Evolutionary conservation across 2,329 filamentous ascomycete genomes (phyloP).

Genomic region (Penicillium paneum): DNA sequence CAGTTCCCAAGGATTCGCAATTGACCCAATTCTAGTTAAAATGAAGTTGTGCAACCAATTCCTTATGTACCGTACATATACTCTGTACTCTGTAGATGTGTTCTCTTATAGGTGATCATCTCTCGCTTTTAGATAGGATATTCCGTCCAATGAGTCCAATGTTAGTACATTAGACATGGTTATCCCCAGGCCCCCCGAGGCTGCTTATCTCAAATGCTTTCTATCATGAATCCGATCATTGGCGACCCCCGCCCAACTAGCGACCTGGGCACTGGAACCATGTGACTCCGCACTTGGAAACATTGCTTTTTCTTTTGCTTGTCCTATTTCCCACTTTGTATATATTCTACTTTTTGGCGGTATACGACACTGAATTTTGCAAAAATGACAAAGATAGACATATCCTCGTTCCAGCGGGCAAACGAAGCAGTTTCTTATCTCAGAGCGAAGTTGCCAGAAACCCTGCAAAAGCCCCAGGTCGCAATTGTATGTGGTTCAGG

Average conservation of each 20-base stretch:
- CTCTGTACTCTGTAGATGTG: not conserved
- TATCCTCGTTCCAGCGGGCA: conserved; percentile 31
- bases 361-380: not conserved
- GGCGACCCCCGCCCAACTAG: conserved; percentile 4
- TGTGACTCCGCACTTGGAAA: conserved; percentile 11
- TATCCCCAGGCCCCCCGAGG: too few species aligned
- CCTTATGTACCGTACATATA: not conserved
- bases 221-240: not conserved
- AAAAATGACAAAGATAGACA: conserved; percentile 13
- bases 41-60: not conserved
- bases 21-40: not conserved
- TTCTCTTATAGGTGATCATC: not conserved
- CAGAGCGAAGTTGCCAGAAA: conserved; percentile 47
- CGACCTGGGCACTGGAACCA: conserved; percentile 4
- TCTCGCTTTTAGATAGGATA: not conserved
- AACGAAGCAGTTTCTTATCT: conserved; percentile 52
- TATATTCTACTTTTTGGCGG: not conserved
- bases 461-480: conserved; percentile 53
- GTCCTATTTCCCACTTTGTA: not conserved
- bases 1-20: not conserved
- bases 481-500: conserved; percentile 66
- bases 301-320: not conserved
- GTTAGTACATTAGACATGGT: too few species aligned
- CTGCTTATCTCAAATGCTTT: not conserved
- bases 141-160: not conserved